Evolutionary conservation across 2,329 filamentous ascomycete species (phyloP).

Genomic region (Ceratocystis lukuohia): DNA sequence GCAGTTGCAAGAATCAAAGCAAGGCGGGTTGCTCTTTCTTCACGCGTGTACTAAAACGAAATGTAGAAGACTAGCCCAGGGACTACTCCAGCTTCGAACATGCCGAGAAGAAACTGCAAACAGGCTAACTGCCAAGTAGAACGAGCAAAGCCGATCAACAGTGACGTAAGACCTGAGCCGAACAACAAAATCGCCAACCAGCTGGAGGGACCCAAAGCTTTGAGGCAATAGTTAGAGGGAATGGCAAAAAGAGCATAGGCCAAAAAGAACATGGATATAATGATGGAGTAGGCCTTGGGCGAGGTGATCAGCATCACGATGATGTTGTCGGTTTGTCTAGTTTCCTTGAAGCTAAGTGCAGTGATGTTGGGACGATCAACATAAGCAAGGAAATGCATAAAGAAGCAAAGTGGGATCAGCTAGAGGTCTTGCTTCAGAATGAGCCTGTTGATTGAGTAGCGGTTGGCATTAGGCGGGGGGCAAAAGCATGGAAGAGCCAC

Average conservation of each 20-base stretch:
- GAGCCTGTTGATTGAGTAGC: slow-evolving; percentile 28
- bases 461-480: background rate
- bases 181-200: slow-evolving; percentile 56
- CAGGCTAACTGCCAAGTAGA: slow-evolving; percentile 50
- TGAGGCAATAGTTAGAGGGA: slow-evolving; percentile 52
- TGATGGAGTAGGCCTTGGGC: slow-evolving; percentile 44
- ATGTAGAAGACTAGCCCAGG: slow-evolving; percentile 55
- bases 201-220: slow-evolving; percentile 47
- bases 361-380: slow-evolving; percentile 57
- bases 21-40: slow-evolving; percentile 55
- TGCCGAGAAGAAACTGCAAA: slow-evolving; percentile 53
- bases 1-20: slow-evolving; percentile 57
- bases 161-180: slow-evolving; percentile 54
- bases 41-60: slow-evolving; percentile 60
- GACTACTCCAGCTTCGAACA: slow-evolving; percentile 58
- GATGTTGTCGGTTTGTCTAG: slow-evolving; percentile 46
- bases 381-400: slow-evolving; percentile 54
- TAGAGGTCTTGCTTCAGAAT: slow-evolving; percentile 45
- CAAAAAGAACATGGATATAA: slow-evolving; percentile 48
- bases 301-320: slow-evolving; percentile 49
- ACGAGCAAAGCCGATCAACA: slow-evolving; percentile 50
- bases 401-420: slow-evolving; percentile 48
- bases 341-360: slow-evolving; percentile 54
- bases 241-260: slow-evolving; percentile 50
- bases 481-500: background rate